A percentile compares a stretch with the other conserved stretches of the same genome.
Evolutionary conservation across 139 green algal genomes (phyloP).

Genomic region (Chlamydomonas schloesseri): DNA sequence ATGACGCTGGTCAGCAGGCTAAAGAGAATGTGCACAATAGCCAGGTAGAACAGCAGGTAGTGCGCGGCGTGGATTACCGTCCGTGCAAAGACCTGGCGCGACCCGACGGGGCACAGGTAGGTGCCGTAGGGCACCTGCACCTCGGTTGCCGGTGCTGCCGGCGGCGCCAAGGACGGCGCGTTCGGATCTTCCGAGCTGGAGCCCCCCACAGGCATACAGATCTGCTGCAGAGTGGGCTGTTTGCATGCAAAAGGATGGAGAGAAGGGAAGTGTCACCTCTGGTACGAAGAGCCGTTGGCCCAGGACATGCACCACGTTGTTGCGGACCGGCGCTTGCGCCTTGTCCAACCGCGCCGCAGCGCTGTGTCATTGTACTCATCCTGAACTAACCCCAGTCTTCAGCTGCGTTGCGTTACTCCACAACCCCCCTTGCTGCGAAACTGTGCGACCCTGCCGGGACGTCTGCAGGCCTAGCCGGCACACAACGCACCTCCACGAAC

Average conservation of each 20-base stretch:
- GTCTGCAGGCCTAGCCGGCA: too few species aligned
- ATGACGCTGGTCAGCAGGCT: constrained; percentile 43
- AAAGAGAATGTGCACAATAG: constrained; percentile 48
- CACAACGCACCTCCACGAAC: constrained; percentile 36
- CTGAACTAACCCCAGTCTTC: too few species aligned
- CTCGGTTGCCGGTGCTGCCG: background rate
- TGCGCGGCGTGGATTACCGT: constrained; percentile 30
- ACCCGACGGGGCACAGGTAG: background rate
- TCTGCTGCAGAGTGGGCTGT: constrained; percentile 31
- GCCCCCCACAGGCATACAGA: background rate
- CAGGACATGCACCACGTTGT: too few species aligned
- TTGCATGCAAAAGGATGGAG: too few species aligned
- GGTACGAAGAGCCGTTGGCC: too few species aligned
- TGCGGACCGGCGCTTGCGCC: too few species aligned
- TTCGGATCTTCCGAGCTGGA: background rate
- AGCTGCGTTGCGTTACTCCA: too few species aligned
- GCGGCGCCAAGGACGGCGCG: background rate
- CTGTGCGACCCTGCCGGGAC: too few species aligned
- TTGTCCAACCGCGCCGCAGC: too few species aligned
- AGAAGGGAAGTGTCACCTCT: too few species aligned
- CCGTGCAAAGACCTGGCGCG: constrained; percentile 31
- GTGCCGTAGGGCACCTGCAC: constrained; percentile 11
- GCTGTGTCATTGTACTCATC: too few species aligned
- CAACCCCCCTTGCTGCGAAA: too few species aligned
- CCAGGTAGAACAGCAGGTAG: constrained; percentile 51